Conservation (phyloP, 805 yeast genomes). For the Wickerhamomyces xylosicus region DNA sequence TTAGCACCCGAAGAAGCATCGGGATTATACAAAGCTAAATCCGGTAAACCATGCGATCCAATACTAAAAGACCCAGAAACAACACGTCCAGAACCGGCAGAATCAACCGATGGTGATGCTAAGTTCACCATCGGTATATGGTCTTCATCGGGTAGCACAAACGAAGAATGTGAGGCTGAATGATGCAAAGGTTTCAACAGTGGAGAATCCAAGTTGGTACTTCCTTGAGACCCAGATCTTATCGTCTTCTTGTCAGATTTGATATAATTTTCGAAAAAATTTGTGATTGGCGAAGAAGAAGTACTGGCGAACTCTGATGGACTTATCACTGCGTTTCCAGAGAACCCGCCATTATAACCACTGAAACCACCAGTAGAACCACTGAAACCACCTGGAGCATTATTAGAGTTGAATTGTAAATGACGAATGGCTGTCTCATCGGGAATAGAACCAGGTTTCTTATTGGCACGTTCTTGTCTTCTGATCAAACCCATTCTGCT, state of each 20-base stretch:
- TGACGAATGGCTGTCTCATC: conserved; percentile 17
- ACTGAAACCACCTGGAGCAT: too few relatives aligned
- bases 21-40: conserved; percentile 66
- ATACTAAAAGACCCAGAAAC: conserved; percentile 2
- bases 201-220: conserved; percentile 31
- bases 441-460: conserved; percentile 3
- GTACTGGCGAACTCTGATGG: conserved; percentile 9
- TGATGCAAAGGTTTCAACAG: conserved; percentile 35
- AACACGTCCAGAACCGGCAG: too few relatives aligned
- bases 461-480: conserved; percentile 44
- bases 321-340: background rate
- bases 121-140: conserved; percentile 1
- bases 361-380: too few relatives aligned
- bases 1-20: conserved; percentile 36
- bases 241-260: conserved; percentile 10
- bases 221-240: conserved; percentile 12
- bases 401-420: too few relatives aligned
- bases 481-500: conserved; percentile 82
- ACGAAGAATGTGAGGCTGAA: conserved; percentile 47
- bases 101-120: too few relatives aligned
- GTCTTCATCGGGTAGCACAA: conserved; percentile 44
- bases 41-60: background rate
- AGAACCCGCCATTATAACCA: too few relatives aligned
- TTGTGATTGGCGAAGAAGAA: conserved; percentile 19
- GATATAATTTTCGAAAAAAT: conserved; percentile 19